Percentiles rank a stretch among this genome's conserved stretches.
phyloP scores from a whole-genome alignment of 257 asterid species.

The Datura wrightii region DNA sequence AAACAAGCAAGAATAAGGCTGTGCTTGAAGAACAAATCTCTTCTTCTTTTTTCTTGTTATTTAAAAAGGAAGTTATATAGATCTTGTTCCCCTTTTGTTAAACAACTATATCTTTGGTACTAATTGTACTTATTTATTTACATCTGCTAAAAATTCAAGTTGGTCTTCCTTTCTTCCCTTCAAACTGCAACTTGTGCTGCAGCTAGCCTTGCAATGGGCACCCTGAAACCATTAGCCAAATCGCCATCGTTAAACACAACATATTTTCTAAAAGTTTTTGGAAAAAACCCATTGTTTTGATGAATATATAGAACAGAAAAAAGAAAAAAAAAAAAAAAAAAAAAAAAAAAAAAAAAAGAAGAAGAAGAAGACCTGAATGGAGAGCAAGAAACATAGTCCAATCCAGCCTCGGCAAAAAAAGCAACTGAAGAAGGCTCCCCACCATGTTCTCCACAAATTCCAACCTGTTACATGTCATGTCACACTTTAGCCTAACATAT shows the following conservation, averaged over 20 bases:
- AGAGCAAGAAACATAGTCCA: constrained; percentile 95
- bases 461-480: constrained; percentile 55
- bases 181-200: constrained; percentile 87
- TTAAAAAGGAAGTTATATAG: neutral
- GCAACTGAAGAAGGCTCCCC: constrained; percentile 98
- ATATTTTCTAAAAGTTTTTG: neutral
- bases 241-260: too few species aligned
- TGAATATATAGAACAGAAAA: neutral
- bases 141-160: constrained; percentile 31
- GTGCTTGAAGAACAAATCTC: neutral
- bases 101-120: neutral
- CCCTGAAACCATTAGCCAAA: constrained; percentile 47
- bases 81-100: neutral
- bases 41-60: neutral
- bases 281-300: neutral
- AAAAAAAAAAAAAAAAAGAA: too few species aligned
- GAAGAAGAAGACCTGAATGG: constrained; percentile 97
- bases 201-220: constrained; percentile 98
- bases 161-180: constrained; percentile 27
- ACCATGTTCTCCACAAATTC: constrained; percentile 96
- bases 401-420: constrained; percentile 86
- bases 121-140: constrained; percentile 38
- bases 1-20: neutral
- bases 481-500: neutral
- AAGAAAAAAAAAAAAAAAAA: too few species aligned